A percentile compares a stretch with the other conserved stretches of the same genome.
Evolutionary conservation across 2,329 filamentous ascomycete species (phyloP).

Genomic region (Plectosphaerella sp.): DNA sequence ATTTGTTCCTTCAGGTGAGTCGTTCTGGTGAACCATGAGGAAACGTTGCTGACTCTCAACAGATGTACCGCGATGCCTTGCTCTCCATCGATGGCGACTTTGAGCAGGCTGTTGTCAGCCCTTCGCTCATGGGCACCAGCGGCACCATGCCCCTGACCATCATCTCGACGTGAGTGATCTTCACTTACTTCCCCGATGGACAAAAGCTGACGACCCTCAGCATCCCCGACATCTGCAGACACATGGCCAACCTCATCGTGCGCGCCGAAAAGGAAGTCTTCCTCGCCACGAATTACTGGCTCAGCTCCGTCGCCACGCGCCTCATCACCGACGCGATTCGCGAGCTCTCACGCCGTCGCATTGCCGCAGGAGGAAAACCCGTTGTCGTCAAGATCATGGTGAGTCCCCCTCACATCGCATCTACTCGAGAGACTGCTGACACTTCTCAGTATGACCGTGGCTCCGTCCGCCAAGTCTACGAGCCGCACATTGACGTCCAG

Average conservation of each 20-base stretch:
- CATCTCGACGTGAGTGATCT: constrained; percentile 48
- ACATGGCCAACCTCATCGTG: constrained; percentile 73
- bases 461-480: constrained; percentile 56
- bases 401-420: too few species aligned
- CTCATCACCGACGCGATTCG: constrained; percentile 64
- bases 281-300: constrained; percentile 74
- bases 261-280: constrained; percentile 69
- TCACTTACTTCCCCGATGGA: not conserved
- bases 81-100: constrained; percentile 48
- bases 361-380: constrained; percentile 31
- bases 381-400: constrained; percentile 65
- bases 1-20: constrained; percentile 59
- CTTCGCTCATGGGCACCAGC: constrained; percentile 44
- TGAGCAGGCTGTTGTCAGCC: constrained; percentile 45
- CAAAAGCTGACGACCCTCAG: constrained; percentile 17
- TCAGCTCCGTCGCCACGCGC: constrained; percentile 61
- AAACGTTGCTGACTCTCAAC: not conserved
- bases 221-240: constrained; percentile 65
- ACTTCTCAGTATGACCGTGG: constrained; percentile 58
- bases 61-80: constrained; percentile 64
- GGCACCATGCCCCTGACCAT: constrained; percentile 66
- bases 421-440: too few species aligned
- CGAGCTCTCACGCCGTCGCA: constrained; percentile 60
- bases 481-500: constrained; percentile 59
- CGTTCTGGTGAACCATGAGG: not conserved